These are phyloP conservation scores for Xenosphaeropsis pyriputrescens DNA, from an alignment of 2,329 filamentous ascomycete genomes.

Conservation along the genomic window DNA sequence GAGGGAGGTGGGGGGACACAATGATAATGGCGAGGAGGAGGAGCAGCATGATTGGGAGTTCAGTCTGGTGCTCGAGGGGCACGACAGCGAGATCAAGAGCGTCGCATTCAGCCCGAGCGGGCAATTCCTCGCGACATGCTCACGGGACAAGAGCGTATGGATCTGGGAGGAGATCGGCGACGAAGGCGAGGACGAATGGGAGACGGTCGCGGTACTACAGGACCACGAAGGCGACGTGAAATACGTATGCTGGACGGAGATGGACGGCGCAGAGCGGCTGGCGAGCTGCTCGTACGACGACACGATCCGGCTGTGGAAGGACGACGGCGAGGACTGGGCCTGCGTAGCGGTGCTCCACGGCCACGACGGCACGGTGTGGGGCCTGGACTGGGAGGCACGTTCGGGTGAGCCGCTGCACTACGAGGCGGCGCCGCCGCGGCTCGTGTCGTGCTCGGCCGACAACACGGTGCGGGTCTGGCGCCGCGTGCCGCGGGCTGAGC, in stretches of 20 bases:
- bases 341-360: constrained; percentile 72
- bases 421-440: constrained; percentile 24
- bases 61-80: constrained; percentile 81
- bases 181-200: constrained; percentile 84
- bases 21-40: constrained; percentile 11
- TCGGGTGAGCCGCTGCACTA: constrained; percentile 9
- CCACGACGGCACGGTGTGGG: constrained; percentile 83
- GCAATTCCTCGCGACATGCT: constrained; percentile 76
- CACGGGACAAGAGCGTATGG: constrained; percentile 89
- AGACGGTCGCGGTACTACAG: constrained; percentile 87
- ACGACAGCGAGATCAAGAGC: constrained; percentile 84
- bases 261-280: constrained; percentile 53
- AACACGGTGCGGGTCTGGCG: constrained; percentile 68
- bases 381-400: constrained; percentile 53
- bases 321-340: constrained; percentile 89
- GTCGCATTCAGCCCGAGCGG: constrained; percentile 62
- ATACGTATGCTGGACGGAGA: constrained; percentile 80
- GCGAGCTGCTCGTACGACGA: constrained; percentile 93
- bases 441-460: constrained; percentile 81
- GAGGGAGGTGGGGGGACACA: constrained; percentile 23
- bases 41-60: constrained; percentile 83
- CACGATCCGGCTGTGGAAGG: constrained; percentile 68
- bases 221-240: constrained; percentile 96
- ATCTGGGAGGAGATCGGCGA: constrained; percentile 86
- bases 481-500: constrained; percentile 22